Evolutionary conservation across 2,329 filamentous ascomycete species (phyloP).

Genomic region (Colletotrichum scovillei): DNA sequence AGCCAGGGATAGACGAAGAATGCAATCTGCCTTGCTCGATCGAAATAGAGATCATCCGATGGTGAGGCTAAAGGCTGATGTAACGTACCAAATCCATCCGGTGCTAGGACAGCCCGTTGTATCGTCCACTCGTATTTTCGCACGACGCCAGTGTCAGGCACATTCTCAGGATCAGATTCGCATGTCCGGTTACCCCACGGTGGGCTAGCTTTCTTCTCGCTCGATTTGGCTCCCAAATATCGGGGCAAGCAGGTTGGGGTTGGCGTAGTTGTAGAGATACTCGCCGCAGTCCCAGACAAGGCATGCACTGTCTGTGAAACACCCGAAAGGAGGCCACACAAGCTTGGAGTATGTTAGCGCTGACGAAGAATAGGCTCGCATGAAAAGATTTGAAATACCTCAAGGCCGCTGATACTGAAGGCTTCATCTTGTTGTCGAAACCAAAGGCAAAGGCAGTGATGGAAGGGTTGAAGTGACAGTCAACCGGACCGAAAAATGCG

Average conservation of each 20-base stretch:
- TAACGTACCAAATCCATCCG: slow-evolving; percentile 28
- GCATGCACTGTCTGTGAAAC: slow-evolving; percentile 6
- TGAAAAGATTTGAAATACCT: neutral
- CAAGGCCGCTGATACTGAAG: neutral
- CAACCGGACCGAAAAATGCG: neutral
- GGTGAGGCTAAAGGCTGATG: neutral
- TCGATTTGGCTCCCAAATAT: neutral
- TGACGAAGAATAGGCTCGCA: neutral
- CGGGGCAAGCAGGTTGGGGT: slow-evolving; percentile 8
- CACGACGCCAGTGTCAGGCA: slow-evolving; percentile 27
- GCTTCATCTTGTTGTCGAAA: neutral
- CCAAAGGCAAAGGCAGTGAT: neutral
- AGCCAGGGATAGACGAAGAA: neutral
- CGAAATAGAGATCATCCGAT: neutral
- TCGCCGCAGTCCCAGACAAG: neutral
- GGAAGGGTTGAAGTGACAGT: too few species aligned
- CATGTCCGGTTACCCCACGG: slow-evolving; percentile 24
- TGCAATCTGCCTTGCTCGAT: too few species aligned
- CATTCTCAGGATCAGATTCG: slow-evolving; percentile 21
- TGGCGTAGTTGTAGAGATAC: neutral
- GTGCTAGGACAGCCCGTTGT: slow-evolving; percentile 11
- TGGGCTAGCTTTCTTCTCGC: neutral
- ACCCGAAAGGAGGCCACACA: slow-evolving; percentile 12
- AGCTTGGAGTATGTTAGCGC: neutral
- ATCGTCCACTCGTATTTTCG: slow-evolving; percentile 32